These are phyloP conservation scores for Monilinia fructicola DNA, from an alignment of 2,329 filamentous ascomycete species.

Conservation along the genomic window DNA sequence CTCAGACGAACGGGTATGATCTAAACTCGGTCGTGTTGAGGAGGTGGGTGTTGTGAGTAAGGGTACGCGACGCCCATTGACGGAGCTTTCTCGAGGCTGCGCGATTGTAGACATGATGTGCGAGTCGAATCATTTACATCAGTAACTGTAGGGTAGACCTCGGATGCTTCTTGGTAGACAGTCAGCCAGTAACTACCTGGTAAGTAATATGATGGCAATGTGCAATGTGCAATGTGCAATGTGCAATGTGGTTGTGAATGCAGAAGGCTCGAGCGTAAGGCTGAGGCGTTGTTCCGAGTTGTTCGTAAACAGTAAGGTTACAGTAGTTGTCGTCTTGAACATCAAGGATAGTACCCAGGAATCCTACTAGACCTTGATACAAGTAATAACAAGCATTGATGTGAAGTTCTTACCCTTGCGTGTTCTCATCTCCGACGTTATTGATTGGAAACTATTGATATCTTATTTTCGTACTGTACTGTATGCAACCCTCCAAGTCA, in stretches of 20 bases:
- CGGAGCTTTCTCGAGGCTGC: conserved; percentile 58
- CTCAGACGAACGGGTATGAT: conserved; percentile 60
- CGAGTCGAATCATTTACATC: not conserved
- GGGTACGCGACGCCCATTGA: conserved; percentile 57
- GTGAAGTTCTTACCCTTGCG: not conserved
- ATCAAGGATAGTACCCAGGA: not conserved
- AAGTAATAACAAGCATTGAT: not conserved
- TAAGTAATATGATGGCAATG: conserved; percentile 3
- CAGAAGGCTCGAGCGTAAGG: conserved; percentile 17
- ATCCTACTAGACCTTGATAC: not conserved
- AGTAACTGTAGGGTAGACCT: not conserved
- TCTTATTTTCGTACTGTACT: too few species aligned
- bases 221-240: too few species aligned
- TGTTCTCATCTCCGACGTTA: not conserved
- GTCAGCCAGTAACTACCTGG: not conserved
- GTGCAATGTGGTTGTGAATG: conserved; percentile 2
- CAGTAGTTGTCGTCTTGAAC: not conserved
- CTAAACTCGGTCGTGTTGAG: conserved; percentile 73
- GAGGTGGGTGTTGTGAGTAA: conserved; percentile 66
- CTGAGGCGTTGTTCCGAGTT: not conserved
- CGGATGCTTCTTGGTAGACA: not conserved
- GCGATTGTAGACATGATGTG: conserved; percentile 63
- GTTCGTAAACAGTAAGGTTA: not conserved
- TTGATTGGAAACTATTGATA: not conserved
- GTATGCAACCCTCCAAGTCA: too few species aligned